These are phyloP conservation scores for Ustilago esculenta DNA, from an alignment of 1,284 basidiomycete species.

Conservation along the genomic window DNA sequence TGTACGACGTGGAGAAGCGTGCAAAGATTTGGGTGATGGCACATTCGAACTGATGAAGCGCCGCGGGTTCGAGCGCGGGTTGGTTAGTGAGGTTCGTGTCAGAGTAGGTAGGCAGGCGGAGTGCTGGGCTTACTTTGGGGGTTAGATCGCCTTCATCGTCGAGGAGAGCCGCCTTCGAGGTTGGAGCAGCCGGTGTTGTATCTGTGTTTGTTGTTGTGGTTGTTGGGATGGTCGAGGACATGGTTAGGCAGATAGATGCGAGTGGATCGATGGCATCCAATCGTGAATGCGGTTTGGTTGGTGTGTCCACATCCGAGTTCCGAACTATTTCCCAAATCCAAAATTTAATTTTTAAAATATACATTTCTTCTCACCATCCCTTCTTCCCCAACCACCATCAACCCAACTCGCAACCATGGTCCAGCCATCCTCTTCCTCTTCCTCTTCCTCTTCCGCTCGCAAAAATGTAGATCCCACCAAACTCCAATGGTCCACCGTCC, in stretches of 20 bases:
- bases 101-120: too few relatives aligned
- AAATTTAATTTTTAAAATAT: too few relatives aligned
- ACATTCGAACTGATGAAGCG: slow-evolving; percentile 27
- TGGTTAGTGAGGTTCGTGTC: too few relatives aligned
- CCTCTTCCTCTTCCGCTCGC: too few relatives aligned
- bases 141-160: slow-evolving; percentile 48
- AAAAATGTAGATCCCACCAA: slow-evolving; percentile 32
- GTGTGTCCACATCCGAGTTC: slow-evolving; percentile 38
- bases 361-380: slow-evolving; percentile 10
- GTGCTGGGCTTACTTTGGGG: slow-evolving; percentile 27
- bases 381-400: too few relatives aligned
- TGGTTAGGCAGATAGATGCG: too few relatives aligned
- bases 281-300: too few relatives aligned
- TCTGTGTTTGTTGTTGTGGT: slow-evolving; percentile 2
- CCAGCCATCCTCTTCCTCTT: too few relatives aligned
- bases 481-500: slow-evolving; percentile 51
- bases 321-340: slow-evolving; percentile 14
- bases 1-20: slow-evolving; percentile 40
- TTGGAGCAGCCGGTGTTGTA: not conserved
- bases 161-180: slow-evolving; percentile 27
- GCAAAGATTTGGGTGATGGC: slow-evolving; percentile 40
- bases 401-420: too few relatives aligned
- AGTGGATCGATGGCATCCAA: too few relatives aligned
- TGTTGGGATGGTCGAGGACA: slow-evolving; percentile 2
- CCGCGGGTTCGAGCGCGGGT: not conserved